Evolutionary conservation across 441 rosid genomes (phyloP).

Genomic region (Raphanus hybrid): DNA sequence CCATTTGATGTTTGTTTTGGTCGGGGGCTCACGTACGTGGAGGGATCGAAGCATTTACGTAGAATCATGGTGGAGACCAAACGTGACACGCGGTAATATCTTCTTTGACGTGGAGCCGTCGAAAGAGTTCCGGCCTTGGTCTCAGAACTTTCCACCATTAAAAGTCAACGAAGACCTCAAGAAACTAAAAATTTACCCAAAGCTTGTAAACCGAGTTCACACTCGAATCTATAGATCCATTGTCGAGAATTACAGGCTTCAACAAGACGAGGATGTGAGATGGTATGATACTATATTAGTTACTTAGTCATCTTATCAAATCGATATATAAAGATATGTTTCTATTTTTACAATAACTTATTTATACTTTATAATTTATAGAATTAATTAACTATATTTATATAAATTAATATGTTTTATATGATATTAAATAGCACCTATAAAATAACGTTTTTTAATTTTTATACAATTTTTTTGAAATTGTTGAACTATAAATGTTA

Average conservation of each 20-base stretch:
- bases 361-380: background rate
- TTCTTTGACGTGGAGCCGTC: slow-evolving; percentile 58
- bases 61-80: slow-evolving; percentile 76
- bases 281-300: slow-evolving; percentile 44
- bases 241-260: slow-evolving; percentile 52
- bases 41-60: slow-evolving; percentile 36
- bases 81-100: slow-evolving; percentile 57
- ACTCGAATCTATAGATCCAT: slow-evolving; percentile 57
- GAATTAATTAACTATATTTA: background rate
- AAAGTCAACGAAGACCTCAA: slow-evolving; percentile 52
- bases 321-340: background rate
- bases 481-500: too few species aligned
- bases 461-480: too few species aligned
- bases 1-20: slow-evolving; percentile 63
- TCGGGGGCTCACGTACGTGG: slow-evolving; percentile 50
- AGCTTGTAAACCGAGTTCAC: slow-evolving; percentile 38
- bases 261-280: slow-evolving; percentile 46
- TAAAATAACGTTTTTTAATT: too few species aligned
- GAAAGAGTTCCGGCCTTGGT: slow-evolving; percentile 54
- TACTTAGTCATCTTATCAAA: background rate
- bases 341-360: background rate
- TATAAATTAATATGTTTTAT: background rate
- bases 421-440: background rate
- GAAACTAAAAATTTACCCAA: slow-evolving; percentile 42
- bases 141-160: slow-evolving; percentile 55